A percentile compares a stretch with the other conserved stretches of the same genome.
Conservation (phyloP, 495 filamentous ascomycete genomes). For the Pyronema domesticum region DNA sequence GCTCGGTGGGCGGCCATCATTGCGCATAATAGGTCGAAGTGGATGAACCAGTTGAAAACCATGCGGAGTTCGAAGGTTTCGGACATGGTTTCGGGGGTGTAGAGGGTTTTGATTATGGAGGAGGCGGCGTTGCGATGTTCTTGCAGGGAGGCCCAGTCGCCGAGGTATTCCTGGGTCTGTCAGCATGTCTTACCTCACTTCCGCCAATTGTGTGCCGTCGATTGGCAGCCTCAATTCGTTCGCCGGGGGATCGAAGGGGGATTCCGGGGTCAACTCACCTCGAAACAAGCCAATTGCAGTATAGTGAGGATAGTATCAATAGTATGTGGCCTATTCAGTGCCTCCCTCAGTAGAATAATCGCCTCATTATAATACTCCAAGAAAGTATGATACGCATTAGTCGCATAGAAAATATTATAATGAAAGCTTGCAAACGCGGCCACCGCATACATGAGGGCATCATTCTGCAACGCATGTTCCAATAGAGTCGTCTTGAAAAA, state of each 20-base stretch:
- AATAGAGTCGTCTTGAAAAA: constrained; percentile 58
- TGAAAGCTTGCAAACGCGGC: constrained; percentile 88
- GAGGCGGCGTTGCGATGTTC: constrained; percentile 84
- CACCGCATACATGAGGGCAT: constrained; percentile 73
- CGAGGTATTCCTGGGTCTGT: constrained; percentile 60
- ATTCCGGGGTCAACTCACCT: constrained; percentile 40
- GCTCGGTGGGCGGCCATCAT: constrained; percentile 65
- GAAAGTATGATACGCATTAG: constrained; percentile 61
- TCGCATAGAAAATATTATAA: constrained; percentile 46
- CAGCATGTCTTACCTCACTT: constrained; percentile 17
- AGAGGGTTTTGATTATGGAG: constrained; percentile 57
- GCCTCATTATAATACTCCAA: constrained; percentile 80
- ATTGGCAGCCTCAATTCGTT: too few relatives aligned
- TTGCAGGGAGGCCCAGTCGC: constrained; percentile 83
- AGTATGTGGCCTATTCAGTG: constrained; percentile 47
- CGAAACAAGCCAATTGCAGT: constrained; percentile 77
- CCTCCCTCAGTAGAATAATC: constrained; percentile 54
- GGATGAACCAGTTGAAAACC: constrained; percentile 70
- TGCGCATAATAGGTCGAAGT: constrained; percentile 71
- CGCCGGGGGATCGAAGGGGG: not conserved
- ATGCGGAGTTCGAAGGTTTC: constrained; percentile 47
- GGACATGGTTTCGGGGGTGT: constrained; percentile 60
- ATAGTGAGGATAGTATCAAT: constrained; percentile 74
- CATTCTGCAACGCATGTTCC: constrained; percentile 54
- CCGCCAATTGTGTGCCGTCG: not conserved